phyloP scores from a whole-genome alignment of 2,329 filamentous ascomycete species.

The Colletotrichum liaoningense region DNA sequence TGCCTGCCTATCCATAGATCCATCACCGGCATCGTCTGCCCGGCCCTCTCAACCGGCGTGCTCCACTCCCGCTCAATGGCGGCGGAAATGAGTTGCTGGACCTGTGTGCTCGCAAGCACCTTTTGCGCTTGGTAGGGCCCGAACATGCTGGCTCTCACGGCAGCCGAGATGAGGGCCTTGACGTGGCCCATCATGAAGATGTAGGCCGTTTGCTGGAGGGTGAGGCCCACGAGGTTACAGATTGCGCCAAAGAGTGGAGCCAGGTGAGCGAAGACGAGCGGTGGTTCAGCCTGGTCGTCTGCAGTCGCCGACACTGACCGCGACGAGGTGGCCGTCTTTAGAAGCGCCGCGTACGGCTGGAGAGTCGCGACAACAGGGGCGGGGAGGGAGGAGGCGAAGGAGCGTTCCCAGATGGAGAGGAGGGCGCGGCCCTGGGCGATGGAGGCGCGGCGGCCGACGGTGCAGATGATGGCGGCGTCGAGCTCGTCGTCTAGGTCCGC shows the following conservation, averaged over 20 bases:
- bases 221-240: constrained; percentile 70
- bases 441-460: constrained; percentile 81
- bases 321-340: constrained; percentile 41
- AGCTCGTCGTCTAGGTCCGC: constrained; percentile 76
- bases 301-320: constrained; percentile 31
- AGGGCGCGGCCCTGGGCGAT: constrained; percentile 81
- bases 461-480: constrained; percentile 81
- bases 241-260: constrained; percentile 78
- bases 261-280: constrained; percentile 60
- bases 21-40: constrained; percentile 80
- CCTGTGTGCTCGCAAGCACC: constrained; percentile 70
- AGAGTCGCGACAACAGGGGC: constrained; percentile 41
- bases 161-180: constrained; percentile 81
- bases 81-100: constrained; percentile 67
- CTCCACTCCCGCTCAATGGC: constrained; percentile 72
- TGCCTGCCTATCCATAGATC: constrained; percentile 88
- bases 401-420: constrained; percentile 80
- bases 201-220: constrained; percentile 73
- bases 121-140: constrained; percentile 85
- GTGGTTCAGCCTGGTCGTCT: constrained; percentile 25
- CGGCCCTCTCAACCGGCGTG: constrained; percentile 72
- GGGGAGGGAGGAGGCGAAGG: constrained; percentile 60
- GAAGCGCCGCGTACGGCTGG: constrained; percentile 49
- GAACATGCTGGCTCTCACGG: constrained; percentile 80
- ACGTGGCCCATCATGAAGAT: constrained; percentile 82